Evolutionary conservation across 1,284 basidiomycete genomes (phyloP), one percentile per base, ranked within the genome.

Genomic region (Ganoderma leucocontextum): DNA sequence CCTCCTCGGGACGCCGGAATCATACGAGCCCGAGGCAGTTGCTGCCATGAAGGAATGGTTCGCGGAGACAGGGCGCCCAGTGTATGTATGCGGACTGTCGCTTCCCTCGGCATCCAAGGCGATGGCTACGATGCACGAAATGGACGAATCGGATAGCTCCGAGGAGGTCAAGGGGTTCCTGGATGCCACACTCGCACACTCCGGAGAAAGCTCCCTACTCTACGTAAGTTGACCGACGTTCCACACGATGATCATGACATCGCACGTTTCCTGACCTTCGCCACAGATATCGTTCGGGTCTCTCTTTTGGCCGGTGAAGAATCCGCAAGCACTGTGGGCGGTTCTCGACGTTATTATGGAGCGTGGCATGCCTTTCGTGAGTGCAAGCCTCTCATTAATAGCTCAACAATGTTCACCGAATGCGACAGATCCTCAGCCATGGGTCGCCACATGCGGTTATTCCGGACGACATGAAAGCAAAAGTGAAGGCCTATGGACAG

Each of bases 381-480:
- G 73, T 66, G 13, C n/a, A 9, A 17, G 22, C 22, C 38, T 19
- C 6, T 15, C 10, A 6, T 35, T 17, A 1, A n/a, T 3, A 7
- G 15, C 19, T 7, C 25, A 1, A 25, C 13, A 44, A 15, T n/a
- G 1, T 15, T 39, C 5, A 19, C 25, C n/a, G 12, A 12, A 15
- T 22, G 7, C 25, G n/a, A 25, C 9, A 76, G 75, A 73, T 76
- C 25, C 57, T 76, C 55, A 73, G 68, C 41, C 69, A 74, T 52
- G 73, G 69, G 0, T 70, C 71, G 2, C 70, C 72, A 1, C 44
- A 67, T 0, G 66, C 71, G 1, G 2, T 25, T 0, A 36, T 76
- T 1, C 70, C 75, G 0, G 71, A 70, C 3, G 53, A 64, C 1
- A 10, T 75, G 33, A 49, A 61, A 36, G 52, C 67, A 35, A 74